These are phyloP conservation scores for Epichloe scottii DNA, from an alignment of 2,329 filamentous ascomycete species.

Conservation along the genomic window DNA sequence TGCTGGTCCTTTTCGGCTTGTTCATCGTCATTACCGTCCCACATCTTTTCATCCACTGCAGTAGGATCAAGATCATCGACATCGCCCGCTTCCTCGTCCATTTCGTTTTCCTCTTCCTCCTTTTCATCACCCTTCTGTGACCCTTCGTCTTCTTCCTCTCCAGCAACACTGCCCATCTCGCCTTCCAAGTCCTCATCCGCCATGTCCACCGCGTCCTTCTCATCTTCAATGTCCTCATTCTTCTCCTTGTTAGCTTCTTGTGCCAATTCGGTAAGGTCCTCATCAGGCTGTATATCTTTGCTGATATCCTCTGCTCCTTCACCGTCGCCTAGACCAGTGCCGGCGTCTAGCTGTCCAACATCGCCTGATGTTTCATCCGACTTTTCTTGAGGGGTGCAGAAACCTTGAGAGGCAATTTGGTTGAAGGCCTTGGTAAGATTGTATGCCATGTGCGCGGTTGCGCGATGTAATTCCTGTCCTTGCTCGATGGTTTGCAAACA, in stretches of 20 bases:
- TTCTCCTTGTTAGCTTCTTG: constrained; percentile 65
- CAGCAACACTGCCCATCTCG: constrained; percentile 56
- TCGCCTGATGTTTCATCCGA: constrained; percentile 56
- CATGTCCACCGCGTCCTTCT: constrained; percentile 84
- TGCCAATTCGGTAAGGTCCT: constrained; percentile 83
- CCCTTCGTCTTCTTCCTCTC: constrained; percentile 45
- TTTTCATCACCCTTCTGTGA: constrained; percentile 50
- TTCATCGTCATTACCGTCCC: constrained; percentile 76
- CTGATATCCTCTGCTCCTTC: constrained; percentile 96
- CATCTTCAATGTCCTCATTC: constrained; percentile 56
- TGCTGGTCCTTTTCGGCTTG: constrained; percentile 75
- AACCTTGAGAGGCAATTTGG: constrained; percentile 71
- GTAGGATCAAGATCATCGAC: constrained; percentile 84
- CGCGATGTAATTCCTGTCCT: constrained; percentile 52
- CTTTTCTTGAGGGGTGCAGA: constrained; percentile 81
- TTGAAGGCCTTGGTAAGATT: constrained; percentile 66
- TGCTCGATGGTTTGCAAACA: constrained; percentile 45
- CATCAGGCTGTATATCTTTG: constrained; percentile 88
- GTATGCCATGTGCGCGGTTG: constrained; percentile 62
- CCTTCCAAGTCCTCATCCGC: constrained; percentile 86
- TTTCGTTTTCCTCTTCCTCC: constrained; percentile 56
- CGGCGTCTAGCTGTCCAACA: constrained; percentile 71
- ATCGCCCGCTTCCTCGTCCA: constrained; percentile 82
- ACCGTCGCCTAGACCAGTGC: constrained; percentile 88
- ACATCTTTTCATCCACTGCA: constrained; percentile 96